Conservation (phyloP, 2,329 filamentous ascomycete species). For the Fusarium piperis region DNA sequence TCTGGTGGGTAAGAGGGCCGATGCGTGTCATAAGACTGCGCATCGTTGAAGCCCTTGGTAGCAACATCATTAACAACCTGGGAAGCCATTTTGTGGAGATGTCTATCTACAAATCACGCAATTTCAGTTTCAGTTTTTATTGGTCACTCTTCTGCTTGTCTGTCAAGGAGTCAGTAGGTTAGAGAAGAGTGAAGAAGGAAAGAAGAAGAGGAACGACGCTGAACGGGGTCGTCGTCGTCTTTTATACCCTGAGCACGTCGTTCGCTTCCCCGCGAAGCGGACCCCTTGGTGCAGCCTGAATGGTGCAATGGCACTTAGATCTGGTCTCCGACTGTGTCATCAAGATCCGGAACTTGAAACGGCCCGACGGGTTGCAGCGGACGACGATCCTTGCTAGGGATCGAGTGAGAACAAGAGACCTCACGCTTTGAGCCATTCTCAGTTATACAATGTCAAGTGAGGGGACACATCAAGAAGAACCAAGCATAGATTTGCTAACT, state of each 20-base stretch:
- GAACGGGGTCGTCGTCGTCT: background rate
- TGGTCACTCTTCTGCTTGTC: background rate
- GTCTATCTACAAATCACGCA: slow-evolving; percentile 1
- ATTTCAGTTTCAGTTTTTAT: background rate
- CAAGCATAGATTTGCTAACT: slow-evolving; percentile 24
- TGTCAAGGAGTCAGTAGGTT: background rate
- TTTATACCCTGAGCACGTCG: slow-evolving; percentile 29
- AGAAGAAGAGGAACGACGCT: background rate
- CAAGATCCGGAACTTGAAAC: slow-evolving; percentile 19
- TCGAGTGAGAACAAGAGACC: background rate
- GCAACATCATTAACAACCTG: slow-evolving; percentile 61
- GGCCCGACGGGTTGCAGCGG: slow-evolving; percentile 35
- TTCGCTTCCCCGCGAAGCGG: slow-evolving; percentile 25
- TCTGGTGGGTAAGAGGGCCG: slow-evolving; percentile 72
- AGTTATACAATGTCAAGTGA: background rate
- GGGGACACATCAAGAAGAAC: background rate
- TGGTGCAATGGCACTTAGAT: slow-evolving; percentile 30
- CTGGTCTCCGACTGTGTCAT: slow-evolving; percentile 15
- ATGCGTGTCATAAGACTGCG: slow-evolving; percentile 71
- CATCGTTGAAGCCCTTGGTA: slow-evolving; percentile 71
- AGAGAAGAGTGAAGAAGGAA: slow-evolving; percentile 4
- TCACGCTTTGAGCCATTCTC: background rate
- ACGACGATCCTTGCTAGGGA: background rate
- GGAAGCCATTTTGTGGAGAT: slow-evolving; percentile 21
- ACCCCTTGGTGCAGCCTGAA: background rate